Conservation (phyloP, 257 asterid genomes). For the Thymus mandschuricus region DNA sequence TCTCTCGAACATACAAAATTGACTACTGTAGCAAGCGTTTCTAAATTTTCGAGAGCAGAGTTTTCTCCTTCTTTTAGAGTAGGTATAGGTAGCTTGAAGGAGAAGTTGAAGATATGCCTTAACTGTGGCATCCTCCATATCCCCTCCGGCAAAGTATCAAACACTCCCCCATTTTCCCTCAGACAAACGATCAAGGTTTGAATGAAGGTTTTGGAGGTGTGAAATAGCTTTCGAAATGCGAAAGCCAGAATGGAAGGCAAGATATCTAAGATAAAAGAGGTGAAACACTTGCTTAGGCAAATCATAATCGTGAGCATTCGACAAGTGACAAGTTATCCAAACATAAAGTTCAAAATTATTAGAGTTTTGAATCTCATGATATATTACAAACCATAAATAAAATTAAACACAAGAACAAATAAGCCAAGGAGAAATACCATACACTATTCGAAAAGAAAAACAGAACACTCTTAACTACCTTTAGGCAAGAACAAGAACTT, state of each 20-base stretch:
- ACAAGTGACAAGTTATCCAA: background rate
- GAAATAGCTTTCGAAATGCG: background rate
- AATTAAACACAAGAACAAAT: too few relatives aligned
- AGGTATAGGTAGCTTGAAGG: background rate
- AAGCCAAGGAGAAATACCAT: too few relatives aligned
- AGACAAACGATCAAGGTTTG: background rate
- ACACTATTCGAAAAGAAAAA: too few relatives aligned
- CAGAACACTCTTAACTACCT: too few relatives aligned
- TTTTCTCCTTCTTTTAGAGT: background rate
- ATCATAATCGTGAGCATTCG: background rate
- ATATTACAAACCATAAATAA: background rate
- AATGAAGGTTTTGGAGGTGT: conserved; percentile 16
- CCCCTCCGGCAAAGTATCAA: background rate
- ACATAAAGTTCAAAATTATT: too few relatives aligned
- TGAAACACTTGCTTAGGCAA: background rate
- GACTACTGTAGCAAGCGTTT: background rate
- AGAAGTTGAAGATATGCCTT: background rate
- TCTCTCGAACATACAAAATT: background rate
- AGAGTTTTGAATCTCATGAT: too few relatives aligned
- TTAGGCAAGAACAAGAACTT: background rate
- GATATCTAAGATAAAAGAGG: conserved; percentile 11
- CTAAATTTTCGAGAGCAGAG: background rate
- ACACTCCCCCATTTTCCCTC: background rate
- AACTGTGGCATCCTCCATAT: conserved; percentile 9
- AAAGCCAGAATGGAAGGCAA: background rate